These are phyloP conservation scores for Scenedesmus sp. DNA, from an alignment of 163 green algal genomes.

Conservation along the genomic window DNA sequence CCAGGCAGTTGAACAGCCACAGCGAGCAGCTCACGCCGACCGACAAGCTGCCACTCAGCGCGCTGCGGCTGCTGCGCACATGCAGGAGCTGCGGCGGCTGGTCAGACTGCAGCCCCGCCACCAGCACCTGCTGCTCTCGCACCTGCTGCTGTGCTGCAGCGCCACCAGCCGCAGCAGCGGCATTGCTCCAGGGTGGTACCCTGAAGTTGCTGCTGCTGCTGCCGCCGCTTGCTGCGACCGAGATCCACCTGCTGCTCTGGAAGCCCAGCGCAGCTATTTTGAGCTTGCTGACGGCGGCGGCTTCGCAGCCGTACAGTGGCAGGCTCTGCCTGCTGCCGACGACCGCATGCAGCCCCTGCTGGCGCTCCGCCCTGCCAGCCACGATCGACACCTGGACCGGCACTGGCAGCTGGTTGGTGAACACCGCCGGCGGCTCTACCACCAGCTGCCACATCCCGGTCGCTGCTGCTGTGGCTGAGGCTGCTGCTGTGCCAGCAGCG, in stretches of 20 bases:
- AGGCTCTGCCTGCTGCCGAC: constrained; percentile 6
- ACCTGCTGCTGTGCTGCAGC: constrained; percentile 19
- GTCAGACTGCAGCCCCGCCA: not conserved
- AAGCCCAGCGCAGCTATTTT: constrained; percentile 43
- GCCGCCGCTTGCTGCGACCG: not conserved
- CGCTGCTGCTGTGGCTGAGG: constrained; percentile 14
- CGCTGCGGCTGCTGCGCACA: constrained; percentile 21
- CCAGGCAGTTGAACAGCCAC: constrained; percentile 91
- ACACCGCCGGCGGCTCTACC: constrained; percentile 65
- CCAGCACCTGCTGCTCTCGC: not conserved
- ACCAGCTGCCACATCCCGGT: constrained; percentile 56
- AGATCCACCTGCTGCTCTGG: constrained; percentile 40
- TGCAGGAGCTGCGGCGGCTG: constrained; percentile 48
- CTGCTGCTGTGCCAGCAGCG: not conserved
- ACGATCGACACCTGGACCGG: constrained; percentile 61
- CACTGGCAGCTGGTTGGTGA: constrained; percentile 78
- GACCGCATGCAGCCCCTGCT: constrained; percentile 17
- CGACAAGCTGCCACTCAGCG: constrained; percentile 14
- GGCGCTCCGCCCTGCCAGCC: constrained; percentile 7
- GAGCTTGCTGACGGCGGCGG: constrained; percentile 14
- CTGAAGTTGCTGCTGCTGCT: constrained; percentile 2
- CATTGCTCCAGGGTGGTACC: not conserved
- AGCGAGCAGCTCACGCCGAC: constrained; percentile 76
- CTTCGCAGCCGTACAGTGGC: constrained; percentile 45
- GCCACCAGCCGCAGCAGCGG: not conserved